Evolutionary conservation across 495 filamentous ascomycete genomes (phyloP).

Genomic region (Trichoderma reesei): DNA sequence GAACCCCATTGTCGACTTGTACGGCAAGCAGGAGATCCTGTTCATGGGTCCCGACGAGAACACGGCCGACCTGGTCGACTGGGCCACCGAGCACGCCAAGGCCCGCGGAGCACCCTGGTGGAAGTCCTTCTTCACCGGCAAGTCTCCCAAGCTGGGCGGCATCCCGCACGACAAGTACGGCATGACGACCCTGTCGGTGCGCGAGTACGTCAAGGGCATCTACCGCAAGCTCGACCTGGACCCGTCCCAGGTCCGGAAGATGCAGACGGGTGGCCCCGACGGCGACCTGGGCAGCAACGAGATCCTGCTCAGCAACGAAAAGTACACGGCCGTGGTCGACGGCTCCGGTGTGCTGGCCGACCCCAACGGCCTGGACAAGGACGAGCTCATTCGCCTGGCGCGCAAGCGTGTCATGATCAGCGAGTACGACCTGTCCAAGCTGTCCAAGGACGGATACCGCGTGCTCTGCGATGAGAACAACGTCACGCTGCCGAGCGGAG

Average conservation of each 20-base stretch:
- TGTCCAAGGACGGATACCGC: constrained; percentile 80
- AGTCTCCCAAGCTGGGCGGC: constrained; percentile 88
- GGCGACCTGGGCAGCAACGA: constrained; percentile 97
- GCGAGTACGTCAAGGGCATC: constrained; percentile 91
- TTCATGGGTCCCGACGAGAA: constrained; percentile 99
- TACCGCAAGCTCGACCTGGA: constrained; percentile 91
- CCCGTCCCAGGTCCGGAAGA: constrained; percentile 70
- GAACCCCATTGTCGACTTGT: constrained; percentile 91
- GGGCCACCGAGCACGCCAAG: constrained; percentile 92
- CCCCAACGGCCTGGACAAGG: constrained; percentile 74
- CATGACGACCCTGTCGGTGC: constrained; percentile 95
- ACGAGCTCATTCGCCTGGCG: constrained; percentile 75
- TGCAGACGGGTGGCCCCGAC: constrained; percentile 96
- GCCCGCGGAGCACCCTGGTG: constrained; percentile 89
- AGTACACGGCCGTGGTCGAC: constrained; percentile 87
- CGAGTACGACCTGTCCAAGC: constrained; percentile 74
- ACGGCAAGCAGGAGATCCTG: constrained; percentile 88
- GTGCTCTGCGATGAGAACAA: constrained; percentile 89
- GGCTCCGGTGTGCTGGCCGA: constrained; percentile 92
- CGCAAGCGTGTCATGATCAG: constrained; percentile 83
- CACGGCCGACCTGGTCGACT: constrained; percentile 92
- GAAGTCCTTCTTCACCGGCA: constrained; percentile 99
- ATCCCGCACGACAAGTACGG: constrained; percentile 94
- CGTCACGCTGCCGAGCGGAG: constrained; percentile 73
- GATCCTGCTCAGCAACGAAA: constrained; percentile 90